phyloP scores from a whole-genome alignment of 345 rosid genomes.

The Euclidium syriacum region DNA sequence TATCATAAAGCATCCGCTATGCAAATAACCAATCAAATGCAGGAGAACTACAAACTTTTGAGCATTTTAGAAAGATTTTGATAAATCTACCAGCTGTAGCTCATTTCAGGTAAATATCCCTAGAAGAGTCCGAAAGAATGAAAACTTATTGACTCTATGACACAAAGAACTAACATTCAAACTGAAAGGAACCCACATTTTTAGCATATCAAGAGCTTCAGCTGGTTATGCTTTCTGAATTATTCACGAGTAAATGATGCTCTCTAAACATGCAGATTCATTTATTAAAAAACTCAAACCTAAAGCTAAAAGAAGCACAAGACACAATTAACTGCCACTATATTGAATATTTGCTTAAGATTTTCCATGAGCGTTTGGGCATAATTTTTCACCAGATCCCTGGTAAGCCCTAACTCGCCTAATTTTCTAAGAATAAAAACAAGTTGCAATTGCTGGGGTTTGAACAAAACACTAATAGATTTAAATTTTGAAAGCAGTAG shows the following conservation, averaged over 20 bases:
- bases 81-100: background rate
- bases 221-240: too few relatives aligned
- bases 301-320: background rate
- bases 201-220: background rate
- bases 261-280: background rate
- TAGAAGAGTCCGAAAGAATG: background rate
- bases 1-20: background rate
- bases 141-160: background rate
- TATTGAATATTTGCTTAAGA: background rate
- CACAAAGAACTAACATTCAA: too few relatives aligned
- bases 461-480: slow-evolving; percentile 4
- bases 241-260: too few relatives aligned
- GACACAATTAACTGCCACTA: background rate
- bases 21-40: background rate
- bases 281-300: background rate
- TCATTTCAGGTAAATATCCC: background rate
- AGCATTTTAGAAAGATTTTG: background rate
- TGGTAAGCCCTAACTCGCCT: background rate
- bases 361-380: background rate
- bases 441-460: background rate
- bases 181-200: background rate
- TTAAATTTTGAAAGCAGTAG: slow-evolving; percentile 2
- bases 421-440: background rate
- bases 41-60: background rate
- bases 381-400: background rate